These are phyloP conservation scores for Elsinoe ampelina DNA, from an alignment of 2,329 filamentous ascomycete species.

Conservation along the genomic window DNA sequence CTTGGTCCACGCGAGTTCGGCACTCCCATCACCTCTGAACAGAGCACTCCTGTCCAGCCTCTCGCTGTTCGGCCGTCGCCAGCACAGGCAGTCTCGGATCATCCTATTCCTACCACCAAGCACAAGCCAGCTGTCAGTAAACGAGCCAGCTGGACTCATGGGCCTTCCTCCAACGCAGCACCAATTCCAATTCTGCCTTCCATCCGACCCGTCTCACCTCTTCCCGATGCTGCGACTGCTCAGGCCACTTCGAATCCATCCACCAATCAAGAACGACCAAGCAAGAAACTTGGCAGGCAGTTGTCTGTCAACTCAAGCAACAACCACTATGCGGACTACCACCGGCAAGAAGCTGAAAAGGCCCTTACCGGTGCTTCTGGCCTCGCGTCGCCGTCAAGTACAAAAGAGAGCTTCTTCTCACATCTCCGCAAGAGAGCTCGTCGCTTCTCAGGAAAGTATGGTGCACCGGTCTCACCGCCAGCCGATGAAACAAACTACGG, in stretches of 20 bases:
- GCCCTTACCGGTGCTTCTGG: slow-evolving; percentile 75
- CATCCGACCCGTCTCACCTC: slow-evolving; percentile 86
- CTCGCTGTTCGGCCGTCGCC: slow-evolving; percentile 12
- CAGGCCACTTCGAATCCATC: slow-evolving; percentile 62
- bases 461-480: slow-evolving; percentile 66
- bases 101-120: slow-evolving; percentile 40
- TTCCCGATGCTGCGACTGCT: slow-evolving; percentile 87
- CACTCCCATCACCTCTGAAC: slow-evolving; percentile 30
- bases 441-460: slow-evolving; percentile 83
- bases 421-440: slow-evolving; percentile 89
- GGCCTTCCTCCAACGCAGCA: slow-evolving; percentile 57
- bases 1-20: slow-evolving; percentile 68
- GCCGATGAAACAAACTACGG: slow-evolving; percentile 69
- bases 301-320: slow-evolving; percentile 84
- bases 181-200: slow-evolving; percentile 95
- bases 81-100: slow-evolving; percentile 32
- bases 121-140: slow-evolving; percentile 56
- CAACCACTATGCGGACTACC: slow-evolving; percentile 84
- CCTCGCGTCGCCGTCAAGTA: slow-evolving; percentile 64
- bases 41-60: slow-evolving; percentile 34
- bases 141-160: slow-evolving; percentile 88
- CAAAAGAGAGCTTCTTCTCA: slow-evolving; percentile 96
- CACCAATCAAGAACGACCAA: slow-evolving; percentile 53
- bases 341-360: slow-evolving; percentile 83
- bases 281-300: slow-evolving; percentile 91